Conservation (phyloP, 1,139 yeast species). For the Yamadazyma kanchanaburiensis region DNA sequence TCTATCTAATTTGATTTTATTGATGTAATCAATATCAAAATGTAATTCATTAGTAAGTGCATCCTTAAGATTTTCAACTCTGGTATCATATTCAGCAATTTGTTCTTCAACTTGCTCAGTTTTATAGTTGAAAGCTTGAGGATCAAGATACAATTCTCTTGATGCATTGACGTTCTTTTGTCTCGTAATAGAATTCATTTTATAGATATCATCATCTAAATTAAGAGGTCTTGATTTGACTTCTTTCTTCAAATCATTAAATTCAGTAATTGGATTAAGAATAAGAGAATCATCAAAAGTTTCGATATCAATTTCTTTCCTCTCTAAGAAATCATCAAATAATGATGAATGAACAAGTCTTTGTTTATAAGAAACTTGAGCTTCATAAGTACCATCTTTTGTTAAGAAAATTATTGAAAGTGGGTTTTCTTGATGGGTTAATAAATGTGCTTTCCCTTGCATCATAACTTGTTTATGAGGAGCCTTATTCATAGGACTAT, state of each 20-base stretch:
- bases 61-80: conserved; percentile 17
- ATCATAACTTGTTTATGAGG: conserved; percentile 25
- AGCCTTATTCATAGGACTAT: conserved; percentile 26
- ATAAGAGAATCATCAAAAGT: conserved; percentile 15
- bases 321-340: conserved; percentile 20
- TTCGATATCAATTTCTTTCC: conserved; percentile 17
- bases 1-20: conserved; percentile 9
- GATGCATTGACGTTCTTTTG: conserved; percentile 11
- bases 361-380: conserved; percentile 15
- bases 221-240: conserved; percentile 13
- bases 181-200: conserved; percentile 15
- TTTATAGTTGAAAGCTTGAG: conserved; percentile 20
- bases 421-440: conserved; percentile 43
- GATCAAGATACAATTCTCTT: conserved; percentile 13
- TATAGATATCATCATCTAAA: conserved; percentile 19
- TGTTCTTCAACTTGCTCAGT: conserved; percentile 15
- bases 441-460: conserved; percentile 43
- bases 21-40: conserved; percentile 13
- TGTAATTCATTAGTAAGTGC: conserved; percentile 24
- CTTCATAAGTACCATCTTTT: conserved; percentile 31
- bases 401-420: conserved; percentile 40
- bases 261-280: conserved; percentile 17
- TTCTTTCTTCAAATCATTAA: conserved; percentile 10
- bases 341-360: conserved; percentile 24
- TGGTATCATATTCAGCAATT: conserved; percentile 17